Evolutionary conservation across 768 basidiomycete species (phyloP).

Genomic region (Suillus fuscotomentosus): DNA sequence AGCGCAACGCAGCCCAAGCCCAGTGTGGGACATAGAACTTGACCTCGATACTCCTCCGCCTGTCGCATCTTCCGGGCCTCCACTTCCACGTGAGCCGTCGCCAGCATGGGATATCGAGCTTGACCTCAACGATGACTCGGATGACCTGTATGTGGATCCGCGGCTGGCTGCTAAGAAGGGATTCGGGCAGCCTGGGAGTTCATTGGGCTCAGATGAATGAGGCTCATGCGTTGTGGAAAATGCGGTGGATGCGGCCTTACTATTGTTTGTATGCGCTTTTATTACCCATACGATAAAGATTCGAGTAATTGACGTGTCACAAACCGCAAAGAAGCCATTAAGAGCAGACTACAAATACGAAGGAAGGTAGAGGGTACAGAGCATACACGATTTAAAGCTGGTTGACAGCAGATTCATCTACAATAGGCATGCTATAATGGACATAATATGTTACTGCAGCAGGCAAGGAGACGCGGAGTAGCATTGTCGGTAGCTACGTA

Average conservation of each 20-base stretch:
- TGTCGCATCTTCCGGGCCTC: slow-evolving; percentile 5
- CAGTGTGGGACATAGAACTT: slow-evolving; percentile 74
- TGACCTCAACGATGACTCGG: slow-evolving; percentile 33
- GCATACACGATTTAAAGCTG: neutral
- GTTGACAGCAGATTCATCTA: neutral
- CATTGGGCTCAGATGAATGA: slow-evolving; percentile 1
- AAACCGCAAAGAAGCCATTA: neutral
- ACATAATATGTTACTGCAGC: slow-evolving; percentile 21
- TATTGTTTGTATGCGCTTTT: neutral
- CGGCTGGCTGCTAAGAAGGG: neutral
- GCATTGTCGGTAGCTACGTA: neutral
- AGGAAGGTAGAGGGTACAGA: neutral
- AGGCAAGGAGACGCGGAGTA: neutral
- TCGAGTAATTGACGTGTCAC: neutral
- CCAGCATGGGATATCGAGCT: slow-evolving; percentile 44
- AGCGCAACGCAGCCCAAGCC: slow-evolving; percentile 47
- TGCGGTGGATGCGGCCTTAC: neutral
- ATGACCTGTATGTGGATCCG: slow-evolving; percentile 7
- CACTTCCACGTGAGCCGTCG: slow-evolving; percentile 22
- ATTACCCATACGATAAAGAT: too few species aligned
- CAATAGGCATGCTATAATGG: slow-evolving; percentile 17
- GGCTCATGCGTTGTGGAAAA: neutral
- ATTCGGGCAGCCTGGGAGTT: slow-evolving; percentile 1
- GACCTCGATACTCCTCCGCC: slow-evolving; percentile 39
- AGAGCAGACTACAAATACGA: neutral